Evolutionary conservation across 331 rosid genomes (phyloP), one percentile per base, ranked within the genome.

Genomic region (Malus hybrid): DNA sequence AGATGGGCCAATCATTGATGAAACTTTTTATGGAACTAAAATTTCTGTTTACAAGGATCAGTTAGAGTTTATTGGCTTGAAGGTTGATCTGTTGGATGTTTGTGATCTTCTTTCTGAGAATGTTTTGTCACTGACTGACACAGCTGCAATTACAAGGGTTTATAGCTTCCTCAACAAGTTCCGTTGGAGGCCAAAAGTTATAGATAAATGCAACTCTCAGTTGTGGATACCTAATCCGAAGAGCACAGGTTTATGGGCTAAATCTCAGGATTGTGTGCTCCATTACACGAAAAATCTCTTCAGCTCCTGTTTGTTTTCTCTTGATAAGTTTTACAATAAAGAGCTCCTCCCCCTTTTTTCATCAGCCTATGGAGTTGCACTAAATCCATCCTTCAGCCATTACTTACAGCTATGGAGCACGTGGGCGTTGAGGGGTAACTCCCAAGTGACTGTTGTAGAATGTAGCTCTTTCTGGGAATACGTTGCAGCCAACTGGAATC

Each of bases 321-420:
- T 76, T 36, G 63, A 69, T 1, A 39, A 48, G 12, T 68, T 33
- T 57, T 67, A 76, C n/a, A 11, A 28, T 20, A 16, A 7, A 11
- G 80, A 44, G 20, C 46, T 76, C 32, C 54, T 68, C 18, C 73
- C 74, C 13, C 15, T 76, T 13, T 42, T 76, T 68, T 67, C 67
- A 56, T 76, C 80, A 22, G 80, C 80, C 28, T 57, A 55, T 44
- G 36, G 80, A 24, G 74, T 76, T 1, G 61, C 59, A 39, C 62
- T 57, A 76, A 27, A 28, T 61, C 74, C 80, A 9, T 76, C 74
- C 4, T 0, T 76, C 10, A 33, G 16, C 13, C 46, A 59, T 34
- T 68, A 76, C 61, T 76, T 76, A 59, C 61, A 11, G 74, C 18
- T 76, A 14, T 76, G 80, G 80, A 76, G 69, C 61, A 48, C 42